A percentile compares a stretch with the other conserved stretches of the same genome.
Conservation (phyloP, 2,329 filamentous ascomycete species). For the Microthyrium microscopicum region DNA sequence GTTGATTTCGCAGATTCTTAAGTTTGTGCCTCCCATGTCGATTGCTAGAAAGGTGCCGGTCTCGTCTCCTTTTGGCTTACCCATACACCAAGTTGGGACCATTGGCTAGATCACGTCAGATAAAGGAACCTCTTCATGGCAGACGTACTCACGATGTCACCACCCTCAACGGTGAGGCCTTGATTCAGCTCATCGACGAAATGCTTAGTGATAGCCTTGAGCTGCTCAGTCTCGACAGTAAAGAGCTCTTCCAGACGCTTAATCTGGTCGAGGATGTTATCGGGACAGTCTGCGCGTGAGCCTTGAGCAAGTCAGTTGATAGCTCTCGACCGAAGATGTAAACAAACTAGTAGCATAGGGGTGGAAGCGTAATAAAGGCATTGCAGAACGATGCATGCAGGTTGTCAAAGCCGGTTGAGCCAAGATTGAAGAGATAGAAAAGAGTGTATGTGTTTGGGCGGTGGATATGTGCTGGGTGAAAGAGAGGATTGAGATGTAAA, state of each 20-base stretch:
- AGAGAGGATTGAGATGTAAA: too few species aligned
- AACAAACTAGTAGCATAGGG: too few species aligned
- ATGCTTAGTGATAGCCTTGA: constrained; percentile 81
- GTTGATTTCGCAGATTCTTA: constrained; percentile 87
- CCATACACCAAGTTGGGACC: constrained; percentile 97
- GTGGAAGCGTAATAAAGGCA: too few species aligned
- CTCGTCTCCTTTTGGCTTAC: constrained; percentile 73
- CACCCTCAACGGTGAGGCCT: constrained; percentile 72
- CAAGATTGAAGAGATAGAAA: too few species aligned
- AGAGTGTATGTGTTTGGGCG: too few species aligned
- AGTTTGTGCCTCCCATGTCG: constrained; percentile 92
- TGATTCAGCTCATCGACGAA: constrained; percentile 80
- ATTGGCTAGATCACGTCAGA: constrained; percentile 48
- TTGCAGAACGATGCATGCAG: too few species aligned
- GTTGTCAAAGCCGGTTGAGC: too few species aligned
- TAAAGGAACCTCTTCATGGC: neutral
- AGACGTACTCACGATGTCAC: constrained; percentile 60
- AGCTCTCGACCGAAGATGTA: too few species aligned
- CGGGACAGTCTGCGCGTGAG: too few species aligned
- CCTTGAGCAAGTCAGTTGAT: too few species aligned
- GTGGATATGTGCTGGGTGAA: too few species aligned
- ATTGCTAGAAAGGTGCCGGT: constrained; percentile 77
- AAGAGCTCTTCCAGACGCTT: constrained; percentile 71
- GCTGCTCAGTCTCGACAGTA: constrained; percentile 57
- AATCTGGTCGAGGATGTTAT: too few species aligned